These are phyloP conservation scores for Podospora tetraspora DNA, from an alignment of 495 filamentous ascomycete species.

Conservation along the genomic window DNA sequence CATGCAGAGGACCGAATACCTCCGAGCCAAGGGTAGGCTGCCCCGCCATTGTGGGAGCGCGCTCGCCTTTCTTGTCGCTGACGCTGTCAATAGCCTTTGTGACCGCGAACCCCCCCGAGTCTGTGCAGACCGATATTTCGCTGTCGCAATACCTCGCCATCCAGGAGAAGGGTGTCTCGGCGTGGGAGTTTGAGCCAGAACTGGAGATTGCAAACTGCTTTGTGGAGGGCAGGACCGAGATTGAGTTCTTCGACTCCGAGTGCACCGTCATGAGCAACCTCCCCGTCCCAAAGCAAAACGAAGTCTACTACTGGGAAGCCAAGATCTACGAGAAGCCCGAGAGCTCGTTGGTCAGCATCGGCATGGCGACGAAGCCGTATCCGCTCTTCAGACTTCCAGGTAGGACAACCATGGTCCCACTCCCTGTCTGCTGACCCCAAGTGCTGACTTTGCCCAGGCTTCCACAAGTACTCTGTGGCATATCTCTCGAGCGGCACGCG, in stretches of 20 bases:
- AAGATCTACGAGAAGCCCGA: constrained; percentile 98
- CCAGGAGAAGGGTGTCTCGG: constrained; percentile 96
- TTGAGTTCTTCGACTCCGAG: constrained; percentile 97
- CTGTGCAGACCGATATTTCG: constrained; percentile 92
- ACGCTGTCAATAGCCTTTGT: constrained; percentile 64
- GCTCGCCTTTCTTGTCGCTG: background rate
- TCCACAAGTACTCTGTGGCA: constrained; percentile 84
- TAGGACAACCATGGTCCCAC: constrained; percentile 28
- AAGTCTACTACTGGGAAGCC: constrained; percentile 99
- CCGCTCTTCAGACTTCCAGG: constrained; percentile 90
- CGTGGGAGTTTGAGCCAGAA: constrained; percentile 98
- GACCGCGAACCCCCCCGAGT: constrained; percentile 91
- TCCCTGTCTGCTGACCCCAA: background rate
- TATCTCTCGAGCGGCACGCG: constrained; percentile 84
- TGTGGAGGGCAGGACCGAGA: constrained; percentile 90
- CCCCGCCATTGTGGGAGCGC: background rate
- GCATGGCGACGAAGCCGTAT: constrained; percentile 94
- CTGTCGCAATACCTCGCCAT: constrained; percentile 96
- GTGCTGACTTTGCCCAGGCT: constrained; percentile 50
- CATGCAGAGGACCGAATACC: constrained; percentile 78
- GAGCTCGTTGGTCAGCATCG: constrained; percentile 74
- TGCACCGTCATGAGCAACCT: constrained; percentile 97
- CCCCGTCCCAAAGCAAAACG: constrained; percentile 95
- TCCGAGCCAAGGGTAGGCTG: constrained; percentile 84
- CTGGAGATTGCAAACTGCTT: constrained; percentile 98